A percentile compares a stretch with the other conserved stretches of the same genome.
phyloP scores from a whole-genome alignment of 2,329 filamentous ascomycete genomes.

The Orbilia oligospora region DNA sequence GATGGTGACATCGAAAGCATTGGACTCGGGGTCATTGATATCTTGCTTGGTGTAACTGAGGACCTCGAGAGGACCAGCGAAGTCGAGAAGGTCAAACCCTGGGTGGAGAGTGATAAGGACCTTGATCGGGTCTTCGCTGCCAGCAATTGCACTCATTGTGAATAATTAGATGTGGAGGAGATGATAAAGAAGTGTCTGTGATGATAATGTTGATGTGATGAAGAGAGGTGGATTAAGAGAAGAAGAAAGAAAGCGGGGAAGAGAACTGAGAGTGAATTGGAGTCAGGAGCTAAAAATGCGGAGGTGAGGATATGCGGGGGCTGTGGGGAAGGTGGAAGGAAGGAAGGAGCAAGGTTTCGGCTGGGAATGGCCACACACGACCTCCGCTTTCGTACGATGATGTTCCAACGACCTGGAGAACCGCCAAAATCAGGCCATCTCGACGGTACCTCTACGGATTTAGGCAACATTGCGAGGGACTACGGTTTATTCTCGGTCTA shows the following conservation, averaged over 20 bases:
- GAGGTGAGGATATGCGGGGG: conserved; percentile 51
- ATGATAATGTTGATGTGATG: background rate
- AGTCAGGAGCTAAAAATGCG: conserved; percentile 41
- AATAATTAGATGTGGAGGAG: conserved; percentile 62
- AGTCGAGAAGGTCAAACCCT: conserved; percentile 73
- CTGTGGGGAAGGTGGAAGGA: conserved; percentile 41
- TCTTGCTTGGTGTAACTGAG: conserved; percentile 72
- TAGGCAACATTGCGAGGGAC: conserved; percentile 12
- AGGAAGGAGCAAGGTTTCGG: conserved; percentile 16
- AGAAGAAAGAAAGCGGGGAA: conserved; percentile 53
- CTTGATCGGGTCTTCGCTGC: conserved; percentile 69
- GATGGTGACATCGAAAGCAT: conserved; percentile 72
- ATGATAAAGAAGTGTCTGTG: background rate
- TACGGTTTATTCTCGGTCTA: conserved; percentile 5
- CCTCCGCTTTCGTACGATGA: conserved; percentile 51
- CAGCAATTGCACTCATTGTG: conserved; percentile 59
- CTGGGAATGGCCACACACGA: conserved; percentile 24
- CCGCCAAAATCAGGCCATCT: conserved; percentile 15
- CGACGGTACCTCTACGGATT: conserved; percentile 25
- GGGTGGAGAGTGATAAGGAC: conserved; percentile 74
- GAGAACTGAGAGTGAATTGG: conserved; percentile 1
- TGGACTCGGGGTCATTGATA: conserved; percentile 69
- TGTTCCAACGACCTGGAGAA: conserved; percentile 44
- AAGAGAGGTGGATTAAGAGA: conserved; percentile 25
- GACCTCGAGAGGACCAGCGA: conserved; percentile 74